Conservation (phyloP, 805 yeast species). For the Saccharomycopsis fermentans region DNA sequence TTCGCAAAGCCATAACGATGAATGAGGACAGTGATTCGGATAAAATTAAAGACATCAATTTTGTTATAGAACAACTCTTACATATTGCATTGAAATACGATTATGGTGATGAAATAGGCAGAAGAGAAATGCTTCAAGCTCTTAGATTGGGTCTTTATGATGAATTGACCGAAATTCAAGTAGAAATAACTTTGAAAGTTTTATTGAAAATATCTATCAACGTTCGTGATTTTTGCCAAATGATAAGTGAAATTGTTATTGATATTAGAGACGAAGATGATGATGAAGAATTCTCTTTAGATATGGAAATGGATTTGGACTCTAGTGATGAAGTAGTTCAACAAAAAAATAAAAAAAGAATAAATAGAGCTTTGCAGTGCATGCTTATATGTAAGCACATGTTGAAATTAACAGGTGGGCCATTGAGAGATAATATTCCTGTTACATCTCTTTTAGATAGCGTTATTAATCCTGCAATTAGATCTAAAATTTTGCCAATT, state of each 20-base stretch:
- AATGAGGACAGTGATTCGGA: conserved; percentile 21
- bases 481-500: conserved; percentile 42
- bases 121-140: conserved; percentile 60
- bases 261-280: conserved; percentile 64
- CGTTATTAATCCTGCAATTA: conserved; percentile 71
- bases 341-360: conserved; percentile 19
- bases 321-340: conserved; percentile 21
- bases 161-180: conserved; percentile 42
- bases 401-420: conserved; percentile 55
- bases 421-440: conserved; percentile 54
- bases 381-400: conserved; percentile 58
- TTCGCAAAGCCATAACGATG: conserved; percentile 29
- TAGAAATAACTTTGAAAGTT: conserved; percentile 50
- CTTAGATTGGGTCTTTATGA: conserved; percentile 52
- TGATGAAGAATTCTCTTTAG: conserved; percentile 22
- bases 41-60: conserved; percentile 45
- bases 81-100: conserved; percentile 63
- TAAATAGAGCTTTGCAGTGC: conserved; percentile 39
- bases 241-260: conserved; percentile 76
- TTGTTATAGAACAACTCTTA: conserved; percentile 64
- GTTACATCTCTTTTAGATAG: conserved; percentile 62
- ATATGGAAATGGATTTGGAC: conserved; percentile 21
- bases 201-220: conserved; percentile 61
- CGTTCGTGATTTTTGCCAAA: conserved; percentile 75
- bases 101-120: conserved; percentile 82